Base-by-base conservation (phyloP, 257 asterid species). In the Salvia splendens region DNA sequence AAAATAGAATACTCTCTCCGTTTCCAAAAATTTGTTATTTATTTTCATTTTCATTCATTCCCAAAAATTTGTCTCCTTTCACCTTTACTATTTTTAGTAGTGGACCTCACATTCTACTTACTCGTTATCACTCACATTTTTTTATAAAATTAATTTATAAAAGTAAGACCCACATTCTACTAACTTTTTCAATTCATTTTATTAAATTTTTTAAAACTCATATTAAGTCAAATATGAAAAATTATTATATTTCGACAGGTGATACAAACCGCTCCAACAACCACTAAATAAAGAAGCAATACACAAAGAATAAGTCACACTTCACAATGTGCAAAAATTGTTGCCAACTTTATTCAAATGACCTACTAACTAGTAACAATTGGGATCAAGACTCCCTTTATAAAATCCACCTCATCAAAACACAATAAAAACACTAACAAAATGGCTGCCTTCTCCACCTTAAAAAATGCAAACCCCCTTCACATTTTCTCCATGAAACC, bases 271-370 rank as follows among this genome's bases (percentile, higher is more conserved):
- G 68, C 56, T 46, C 16, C 56, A 63, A 64, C 57, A 64, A 46
- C 30, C 56, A 41, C 53, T 17, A 42, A 41, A 20, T 11, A 24
- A 61, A 60, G 16, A 9, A 38, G 50, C 40, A 36, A 67, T 58
- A 41, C 36, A 60, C 54, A 76, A 69, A 83, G 83, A 76, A 76
- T 61, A 65, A 57, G 82, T 70, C 74, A 32, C 45, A 35, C 45
- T 65, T 70, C 79, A 75, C 28, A 75, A 77, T 80, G 40, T 70
- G 86, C 84, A 82, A 83, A 42, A 82, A 91, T 83, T 61, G 89
- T 87, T 85, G 71, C 76, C 83, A 81, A 87, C 84, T 84, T 74
- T 79, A 77, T 82, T 66, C 36, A 85, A 84, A 70, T 85, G 84
- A 78, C 86, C 89, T 79, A 78, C 85, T 85, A 69, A 65, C 76